phyloP scores from a whole-genome alignment of 2,329 filamentous ascomycete species.

The Cytospora leucostoma region DNA sequence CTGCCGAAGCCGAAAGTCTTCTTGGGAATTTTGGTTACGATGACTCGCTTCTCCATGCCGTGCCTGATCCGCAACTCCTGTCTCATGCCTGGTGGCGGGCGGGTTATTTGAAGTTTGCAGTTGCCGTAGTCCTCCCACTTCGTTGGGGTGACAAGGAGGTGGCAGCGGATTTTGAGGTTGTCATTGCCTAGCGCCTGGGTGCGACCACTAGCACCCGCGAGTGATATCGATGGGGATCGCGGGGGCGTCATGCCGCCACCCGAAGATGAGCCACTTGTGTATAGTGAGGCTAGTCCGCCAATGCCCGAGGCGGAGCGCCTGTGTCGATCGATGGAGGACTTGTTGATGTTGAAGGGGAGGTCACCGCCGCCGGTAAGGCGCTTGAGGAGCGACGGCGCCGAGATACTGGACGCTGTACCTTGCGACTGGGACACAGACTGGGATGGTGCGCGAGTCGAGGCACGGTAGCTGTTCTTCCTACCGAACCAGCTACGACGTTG shows the following conservation, averaged over 20 bases:
- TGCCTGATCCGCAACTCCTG: slow-evolving; percentile 62
- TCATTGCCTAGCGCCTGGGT: slow-evolving; percentile 65
- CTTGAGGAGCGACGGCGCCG: slow-evolving; percentile 75
- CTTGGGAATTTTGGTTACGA: slow-evolving; percentile 72
- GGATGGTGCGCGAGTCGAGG: slow-evolving; percentile 61
- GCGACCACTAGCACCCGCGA: slow-evolving; percentile 51
- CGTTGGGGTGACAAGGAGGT: slow-evolving; percentile 71
- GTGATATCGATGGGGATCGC: slow-evolving; percentile 60
- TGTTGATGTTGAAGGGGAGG: slow-evolving; percentile 76
- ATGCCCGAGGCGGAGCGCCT: slow-evolving; percentile 53
- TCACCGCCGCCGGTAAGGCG: slow-evolving; percentile 72
- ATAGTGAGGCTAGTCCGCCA: slow-evolving; percentile 58
- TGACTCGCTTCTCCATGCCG: slow-evolving; percentile 79
- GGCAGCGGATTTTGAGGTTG: slow-evolving; percentile 84
- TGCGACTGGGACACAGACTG: slow-evolving; percentile 69
- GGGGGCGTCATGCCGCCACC: slow-evolving; percentile 51
- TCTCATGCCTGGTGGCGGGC: slow-evolving; percentile 64
- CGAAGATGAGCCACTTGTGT: slow-evolving; percentile 60
- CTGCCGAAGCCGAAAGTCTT: slow-evolving; percentile 37
- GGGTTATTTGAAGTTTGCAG: slow-evolving; percentile 79
- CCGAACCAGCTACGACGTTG: slow-evolving; percentile 60
- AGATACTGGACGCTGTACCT: slow-evolving; percentile 65
- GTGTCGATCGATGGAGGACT: slow-evolving; percentile 69
- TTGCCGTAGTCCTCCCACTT: slow-evolving; percentile 94
- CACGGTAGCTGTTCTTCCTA: slow-evolving; percentile 65